These are phyloP conservation scores for Suhomyces pyralidae DNA, from an alignment of 805 yeast species.

Conservation along the genomic window DNA sequence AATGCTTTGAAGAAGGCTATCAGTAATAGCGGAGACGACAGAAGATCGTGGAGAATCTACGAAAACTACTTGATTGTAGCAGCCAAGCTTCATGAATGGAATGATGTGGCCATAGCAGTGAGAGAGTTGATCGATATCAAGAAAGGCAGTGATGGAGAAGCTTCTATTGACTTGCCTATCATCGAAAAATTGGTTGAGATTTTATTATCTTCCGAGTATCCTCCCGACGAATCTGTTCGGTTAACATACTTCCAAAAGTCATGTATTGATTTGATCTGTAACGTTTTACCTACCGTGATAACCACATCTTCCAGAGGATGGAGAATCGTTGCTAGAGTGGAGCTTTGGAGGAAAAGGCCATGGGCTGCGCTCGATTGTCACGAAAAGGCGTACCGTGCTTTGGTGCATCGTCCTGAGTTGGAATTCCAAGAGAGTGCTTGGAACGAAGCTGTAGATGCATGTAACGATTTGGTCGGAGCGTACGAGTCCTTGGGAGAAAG, in stretches of 20 bases:
- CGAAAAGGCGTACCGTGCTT: constrained; percentile 82
- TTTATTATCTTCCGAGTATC: constrained; percentile 52
- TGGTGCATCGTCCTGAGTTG: constrained; percentile 61
- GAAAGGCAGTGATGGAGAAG: constrained; percentile 56
- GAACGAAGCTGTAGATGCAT: constrained; percentile 76
- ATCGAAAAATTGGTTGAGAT: constrained; percentile 70
- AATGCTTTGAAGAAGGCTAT: constrained; percentile 81
- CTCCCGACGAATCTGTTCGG: constrained; percentile 28
- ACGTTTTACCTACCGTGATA: constrained; percentile 62
- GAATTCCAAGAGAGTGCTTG: constrained; percentile 60
- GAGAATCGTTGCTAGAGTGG: constrained; percentile 82
- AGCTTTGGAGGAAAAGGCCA: constrained; percentile 81
- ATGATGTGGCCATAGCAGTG: constrained; percentile 77
- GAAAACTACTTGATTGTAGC: constrained; percentile 85
- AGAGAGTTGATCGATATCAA: constrained; percentile 57
- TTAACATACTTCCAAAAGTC: constrained; percentile 62
- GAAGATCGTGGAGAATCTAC: constrained; percentile 85
- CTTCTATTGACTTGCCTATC: constrained; percentile 68
- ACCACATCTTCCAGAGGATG: constrained; percentile 69
- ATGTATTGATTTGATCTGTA: constrained; percentile 70
- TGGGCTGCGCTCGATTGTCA: constrained; percentile 85
- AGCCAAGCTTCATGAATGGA: constrained; percentile 81
- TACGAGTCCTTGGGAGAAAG: constrained; percentile 84
- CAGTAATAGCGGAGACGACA: constrained; percentile 58
- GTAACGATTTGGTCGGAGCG: constrained; percentile 77